Percentiles rank a stretch among this genome's conserved stretches.
Evolutionary conservation across 2,329 filamentous ascomycete genomes (phyloP).

Genomic region (Alternaria ethzedia): DNA sequence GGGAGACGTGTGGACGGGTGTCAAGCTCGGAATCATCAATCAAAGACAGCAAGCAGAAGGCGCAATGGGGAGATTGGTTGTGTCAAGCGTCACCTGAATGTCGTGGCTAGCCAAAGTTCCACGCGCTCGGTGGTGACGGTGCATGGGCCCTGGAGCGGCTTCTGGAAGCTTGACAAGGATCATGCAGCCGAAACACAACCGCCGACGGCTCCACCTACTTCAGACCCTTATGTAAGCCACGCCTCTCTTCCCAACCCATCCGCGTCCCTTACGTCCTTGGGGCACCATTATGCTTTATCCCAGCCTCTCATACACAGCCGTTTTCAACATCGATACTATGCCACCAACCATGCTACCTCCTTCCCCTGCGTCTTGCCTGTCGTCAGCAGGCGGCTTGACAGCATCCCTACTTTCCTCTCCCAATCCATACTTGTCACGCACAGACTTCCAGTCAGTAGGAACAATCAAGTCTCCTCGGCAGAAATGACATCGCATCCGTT

Average conservation of each 20-base stretch:
- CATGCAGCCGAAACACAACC: conserved; percentile 12
- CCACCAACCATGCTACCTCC: background rate
- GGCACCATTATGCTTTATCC: background rate
- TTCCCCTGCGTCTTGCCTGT: background rate
- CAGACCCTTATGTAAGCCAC: conserved; percentile 4
- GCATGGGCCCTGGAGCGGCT: conserved; percentile 10
- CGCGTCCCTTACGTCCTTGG: background rate
- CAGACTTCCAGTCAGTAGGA: background rate
- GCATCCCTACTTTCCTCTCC: background rate
- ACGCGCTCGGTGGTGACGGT: conserved; percentile 16
- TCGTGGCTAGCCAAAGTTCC: conserved; percentile 2
- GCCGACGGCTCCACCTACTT: conserved; percentile 6
- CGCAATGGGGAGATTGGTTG: background rate
- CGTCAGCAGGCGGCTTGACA: background rate
- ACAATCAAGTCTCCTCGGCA: background rate
- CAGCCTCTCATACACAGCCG: background rate
- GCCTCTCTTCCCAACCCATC: background rate
- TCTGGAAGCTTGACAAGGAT: conserved; percentile 10
- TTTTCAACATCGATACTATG: background rate
- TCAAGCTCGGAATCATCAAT: background rate
- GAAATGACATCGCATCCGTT: background rate
- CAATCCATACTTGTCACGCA: background rate
- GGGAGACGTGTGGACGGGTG: background rate
- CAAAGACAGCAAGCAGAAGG: background rate
- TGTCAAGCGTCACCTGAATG: conserved; percentile 5